These are phyloP conservation scores for Quaeritorhiza haematococci DNA, from an alignment of 371 early-diverging fungal genomes.

Conservation along the genomic window DNA sequence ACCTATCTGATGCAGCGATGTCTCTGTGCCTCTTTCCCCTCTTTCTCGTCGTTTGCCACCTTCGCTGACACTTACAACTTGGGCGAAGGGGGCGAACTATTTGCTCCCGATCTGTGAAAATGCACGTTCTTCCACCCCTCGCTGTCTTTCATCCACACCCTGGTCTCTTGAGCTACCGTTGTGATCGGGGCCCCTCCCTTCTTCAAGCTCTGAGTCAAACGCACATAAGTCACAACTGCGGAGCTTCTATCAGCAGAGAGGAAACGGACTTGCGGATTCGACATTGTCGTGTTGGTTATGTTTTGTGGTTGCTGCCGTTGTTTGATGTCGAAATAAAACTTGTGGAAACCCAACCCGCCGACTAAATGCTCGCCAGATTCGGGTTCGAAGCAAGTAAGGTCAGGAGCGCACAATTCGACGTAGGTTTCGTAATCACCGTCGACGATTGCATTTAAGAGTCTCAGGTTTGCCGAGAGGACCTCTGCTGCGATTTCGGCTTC, in stretches of 20 bases:
- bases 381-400: constrained; percentile 17
- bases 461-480: constrained; percentile 15
- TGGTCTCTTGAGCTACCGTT: constrained; percentile 13
- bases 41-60: too few species aligned
- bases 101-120: constrained; percentile 11
- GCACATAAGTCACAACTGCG: constrained; percentile 26
- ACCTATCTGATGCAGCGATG: too few species aligned
- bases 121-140: constrained; percentile 22
- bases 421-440: constrained; percentile 30
- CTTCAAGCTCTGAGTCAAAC: constrained; percentile 19
- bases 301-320: background rate
- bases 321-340: constrained; percentile 27
- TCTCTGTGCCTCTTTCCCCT: too few species aligned
- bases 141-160: constrained; percentile 14
- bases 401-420: constrained; percentile 15
- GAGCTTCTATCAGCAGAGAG: constrained; percentile 20
- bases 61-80: too few species aligned
- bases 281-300: constrained; percentile 9
- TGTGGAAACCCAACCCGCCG: constrained; percentile 23
- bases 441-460: constrained; percentile 27
- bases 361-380: constrained; percentile 3
- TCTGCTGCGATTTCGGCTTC: constrained; percentile 11
- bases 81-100: background rate
- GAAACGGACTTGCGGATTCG: constrained; percentile 24
- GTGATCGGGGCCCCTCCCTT: background rate